Base-by-base conservation (phyloP, 257 asterid species). In the Parsonsia alboflavescens region DNA sequence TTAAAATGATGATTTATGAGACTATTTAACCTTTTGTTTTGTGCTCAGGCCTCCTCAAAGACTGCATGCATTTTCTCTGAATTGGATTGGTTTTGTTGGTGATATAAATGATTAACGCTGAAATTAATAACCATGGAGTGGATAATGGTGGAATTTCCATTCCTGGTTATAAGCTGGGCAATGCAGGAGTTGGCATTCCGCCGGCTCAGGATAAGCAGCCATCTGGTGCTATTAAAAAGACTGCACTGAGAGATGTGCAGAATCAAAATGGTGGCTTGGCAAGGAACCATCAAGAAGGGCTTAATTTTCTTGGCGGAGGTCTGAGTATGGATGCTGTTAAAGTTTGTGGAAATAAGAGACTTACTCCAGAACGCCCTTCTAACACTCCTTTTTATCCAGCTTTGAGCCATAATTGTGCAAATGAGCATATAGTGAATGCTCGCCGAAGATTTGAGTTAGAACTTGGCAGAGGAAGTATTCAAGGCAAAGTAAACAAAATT, bases 371-470 rank as follows among this genome's bases (percentile, higher is more conserved):
- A 82, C 84, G 83, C 69, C 97, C 96, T 77, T 80, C 86, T 57
- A 86, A 77, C 75, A 81, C 95, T 46, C 89, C 83, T 74, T 74
- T 82, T 65, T 86, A 82, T 39, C 83, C 87, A 24, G 80, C 82
- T 77, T 70, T 85, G 75, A 76, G 82, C 75, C 82, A 82, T 73
- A 82, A 74, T 79, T 93, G 86, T 61, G 75, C 86, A 70, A 90
- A 87, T 71, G 98, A 92, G 75, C 92, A 89, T 76, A 86, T 95
- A 64, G 81, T 92, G 89, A 92, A 92, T 44, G 97, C 89, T 0
- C 93, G 97, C 17, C 84, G 97, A 86, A 89, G 99, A 74, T 84
- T 95, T 80, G 99, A 92, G 22, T 82, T 90, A 73, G 99, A 95
- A 77, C 92, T 95, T 33, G 98, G 97, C 24, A 83, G 78, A 71